A percentile compares a stretch with the other conserved stretches of the same genome.
These are phyloP conservation scores for Oryza glaberrima DNA, from an alignment of 176 grass and related monocot genomes.

Conservation along the genomic window DNA sequence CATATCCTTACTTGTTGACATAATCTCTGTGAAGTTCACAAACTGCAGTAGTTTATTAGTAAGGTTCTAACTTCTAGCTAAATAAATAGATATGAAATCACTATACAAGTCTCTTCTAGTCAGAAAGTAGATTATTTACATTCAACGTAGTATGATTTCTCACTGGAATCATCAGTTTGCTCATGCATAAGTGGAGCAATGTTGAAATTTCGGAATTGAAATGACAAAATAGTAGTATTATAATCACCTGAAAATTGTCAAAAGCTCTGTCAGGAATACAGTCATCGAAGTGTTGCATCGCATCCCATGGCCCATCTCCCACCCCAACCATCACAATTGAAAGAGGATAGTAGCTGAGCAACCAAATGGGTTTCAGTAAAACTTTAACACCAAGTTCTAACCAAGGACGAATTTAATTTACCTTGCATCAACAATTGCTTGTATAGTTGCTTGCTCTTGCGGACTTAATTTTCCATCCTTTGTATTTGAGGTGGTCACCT, in stretches of 20 bases:
- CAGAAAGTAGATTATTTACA: slow-evolving; percentile 10
- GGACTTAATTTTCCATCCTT: slow-evolving; percentile 68
- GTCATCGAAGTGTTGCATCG: slow-evolving; percentile 93
- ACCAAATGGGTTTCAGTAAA: slow-evolving; percentile 48
- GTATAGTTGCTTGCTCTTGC: slow-evolving; percentile 82
- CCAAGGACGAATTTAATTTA: slow-evolving; percentile 43
- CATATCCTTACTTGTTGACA: slow-evolving; percentile 70
- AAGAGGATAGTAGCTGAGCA: slow-evolving; percentile 86
- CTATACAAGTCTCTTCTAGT: slow-evolving; percentile 19
- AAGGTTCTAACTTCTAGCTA: not conserved
- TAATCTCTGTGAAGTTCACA: slow-evolving; percentile 94
- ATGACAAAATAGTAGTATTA: slow-evolving; percentile 9
- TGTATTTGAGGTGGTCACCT: slow-evolving; percentile 57
- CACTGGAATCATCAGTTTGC: not conserved
- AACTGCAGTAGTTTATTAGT: slow-evolving; percentile 59
- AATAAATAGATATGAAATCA: not conserved
- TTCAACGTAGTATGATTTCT: not conserved
- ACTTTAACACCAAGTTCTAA: slow-evolving; percentile 18
- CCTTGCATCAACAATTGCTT: slow-evolving; percentile 93
- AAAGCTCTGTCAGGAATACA: slow-evolving; percentile 88
- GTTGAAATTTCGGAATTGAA: slow-evolving; percentile 1
- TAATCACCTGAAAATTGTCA: slow-evolving; percentile 95
- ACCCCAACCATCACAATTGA: slow-evolving; percentile 98
- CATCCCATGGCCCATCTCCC: slow-evolving; percentile 96
- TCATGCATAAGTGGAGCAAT: not conserved